These are phyloP conservation scores for Takakia lepidozioides DNA, from an alignment of 225 moss, liverwort and hornwort genomes.

Conservation along the genomic window DNA sequence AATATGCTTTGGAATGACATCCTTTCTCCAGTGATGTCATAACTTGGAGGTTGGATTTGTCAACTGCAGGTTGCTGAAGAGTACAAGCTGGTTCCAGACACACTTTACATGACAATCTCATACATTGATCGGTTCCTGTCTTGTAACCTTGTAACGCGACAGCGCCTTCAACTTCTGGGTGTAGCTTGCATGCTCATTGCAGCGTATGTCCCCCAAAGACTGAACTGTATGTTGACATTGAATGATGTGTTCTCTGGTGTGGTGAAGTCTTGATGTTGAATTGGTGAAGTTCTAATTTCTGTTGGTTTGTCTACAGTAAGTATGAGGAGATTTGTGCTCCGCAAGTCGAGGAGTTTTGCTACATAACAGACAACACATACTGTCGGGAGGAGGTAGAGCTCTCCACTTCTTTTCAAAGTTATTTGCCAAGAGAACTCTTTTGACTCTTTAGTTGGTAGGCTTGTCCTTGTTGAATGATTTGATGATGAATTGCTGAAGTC, in stretches of 20 bases:
- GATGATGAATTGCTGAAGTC: too few relatives aligned
- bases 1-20: too few relatives aligned
- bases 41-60: too few relatives aligned
- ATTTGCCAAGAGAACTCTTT: too few relatives aligned
- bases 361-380: conserved; percentile 96
- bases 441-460: too few relatives aligned
- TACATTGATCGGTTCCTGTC: conserved; percentile 98
- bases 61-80: conserved; percentile 79
- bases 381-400: conserved; percentile 63
- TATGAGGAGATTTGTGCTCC: conserved; percentile 97
- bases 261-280: too few relatives aligned
- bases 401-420: too few relatives aligned
- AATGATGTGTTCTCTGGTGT: too few relatives aligned
- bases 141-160: conserved; percentile 62
- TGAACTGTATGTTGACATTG: too few relatives aligned
- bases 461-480: too few relatives aligned
- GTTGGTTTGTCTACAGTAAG: conserved; percentile 28
- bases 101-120: conserved; percentile 78
- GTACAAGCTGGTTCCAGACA: conserved; percentile 84
- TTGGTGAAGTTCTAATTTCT: too few relatives aligned
- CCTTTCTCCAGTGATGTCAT: too few relatives aligned
- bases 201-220: conserved; percentile 31
- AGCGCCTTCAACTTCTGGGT: conserved; percentile 83
- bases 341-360: conserved; percentile 98
- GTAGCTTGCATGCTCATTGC: conserved; percentile 99